Base-by-base conservation (phyloP, 305 asterid genomes). In the Stenogyne calaminthoides region DNA sequence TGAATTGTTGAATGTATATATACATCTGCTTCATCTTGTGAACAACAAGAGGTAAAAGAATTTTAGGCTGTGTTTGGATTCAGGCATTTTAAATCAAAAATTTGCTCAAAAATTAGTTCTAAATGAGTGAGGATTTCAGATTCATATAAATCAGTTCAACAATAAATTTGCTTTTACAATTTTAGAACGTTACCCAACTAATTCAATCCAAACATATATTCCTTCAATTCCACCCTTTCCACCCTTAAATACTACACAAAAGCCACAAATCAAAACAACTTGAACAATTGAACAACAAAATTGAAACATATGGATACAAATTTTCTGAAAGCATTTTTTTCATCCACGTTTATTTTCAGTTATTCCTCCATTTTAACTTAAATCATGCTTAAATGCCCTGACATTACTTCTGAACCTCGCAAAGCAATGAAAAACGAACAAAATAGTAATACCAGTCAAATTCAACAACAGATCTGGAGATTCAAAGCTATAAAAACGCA, bases 381-480 rank as follows among this genome's bases (percentile, higher is more conserved):
- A 40, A 40, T 22, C 73, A 12, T 5, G 64, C 55, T 54, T 2
- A 34, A 47, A 11, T 51, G 6, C 9, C 19, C 10, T 8, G 19
- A 10, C 5, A 6, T 29, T 29, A 56, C 40, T 54, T 56, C 54
- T 20, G 19, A 71, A 25, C n/a, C 18, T 64, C 57, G 54, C 58
- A 52, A 18, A 44, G 36, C 25, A 7, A 7, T 3, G 8, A 6
- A 18, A 16, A 44, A 29, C 18, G 0, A 62, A 62, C 25, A 62
- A 0, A 36, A 36, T 0, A n/a, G 1, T 0, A 55, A 22, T 8
- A 10, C 9, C 15, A 10, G 44, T 37, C 56, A 10, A 10, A 54
- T 62, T 62, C 51, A 14, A 46, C 16, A 22, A n/a, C 34, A 74
- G 78, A 74, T 74, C 78, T 44, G 51, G 25, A 61, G n/a, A 19